Percentiles rank a stretch among this genome's conserved stretches.
phyloP scores from a whole-genome alignment of 192 early-diverging fungal genomes.

The Backusella circina region DNA sequence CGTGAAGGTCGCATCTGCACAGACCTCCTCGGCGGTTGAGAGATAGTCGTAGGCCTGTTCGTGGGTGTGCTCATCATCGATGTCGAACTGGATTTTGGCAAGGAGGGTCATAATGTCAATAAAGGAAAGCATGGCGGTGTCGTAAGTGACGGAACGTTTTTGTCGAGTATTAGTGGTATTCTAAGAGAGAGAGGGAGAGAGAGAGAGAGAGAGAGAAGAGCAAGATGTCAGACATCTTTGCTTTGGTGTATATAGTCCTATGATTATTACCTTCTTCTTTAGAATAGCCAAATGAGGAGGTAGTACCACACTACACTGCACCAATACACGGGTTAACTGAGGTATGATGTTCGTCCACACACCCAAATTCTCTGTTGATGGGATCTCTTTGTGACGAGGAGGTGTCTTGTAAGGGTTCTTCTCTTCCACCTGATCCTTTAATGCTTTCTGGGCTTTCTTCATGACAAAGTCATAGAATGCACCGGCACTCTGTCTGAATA shows the following conservation, averaged over 20 bases:
- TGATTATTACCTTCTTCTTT: slow-evolving; percentile 11
- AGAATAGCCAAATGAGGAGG: slow-evolving; percentile 9
- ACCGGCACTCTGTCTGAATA: slow-evolving; percentile 4
- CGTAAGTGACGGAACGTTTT: not conserved
- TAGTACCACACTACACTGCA: slow-evolving; percentile 14
- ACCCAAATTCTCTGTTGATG: slow-evolving; percentile 8
- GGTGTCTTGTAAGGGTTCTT: slow-evolving; percentile 21
- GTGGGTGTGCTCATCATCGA: slow-evolving; percentile 10
- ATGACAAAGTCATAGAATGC: not conserved
- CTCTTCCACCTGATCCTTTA: not conserved
- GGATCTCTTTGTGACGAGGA: slow-evolving; percentile 6
- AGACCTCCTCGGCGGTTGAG: slow-evolving; percentile 29
- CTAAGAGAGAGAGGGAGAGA: no score
- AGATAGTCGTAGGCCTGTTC: slow-evolving; percentile 28
- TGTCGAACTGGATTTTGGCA: slow-evolving; percentile 18
- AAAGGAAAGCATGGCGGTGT: slow-evolving; percentile 9
- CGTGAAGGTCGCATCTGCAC: slow-evolving; percentile 8
- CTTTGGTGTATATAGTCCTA: not conserved
- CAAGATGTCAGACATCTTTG: no score
- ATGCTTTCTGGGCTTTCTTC: slow-evolving; percentile 14
- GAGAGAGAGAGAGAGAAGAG: no score
- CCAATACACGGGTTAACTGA: slow-evolving; percentile 1
- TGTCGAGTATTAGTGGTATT: not conserved
- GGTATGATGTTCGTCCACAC: slow-evolving; percentile 3
- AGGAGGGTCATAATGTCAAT: slow-evolving; percentile 31